These are phyloP conservation scores for Clitopilus hobsonii DNA, from an alignment of 768 basidiomycete genomes.

Conservation along the genomic window DNA sequence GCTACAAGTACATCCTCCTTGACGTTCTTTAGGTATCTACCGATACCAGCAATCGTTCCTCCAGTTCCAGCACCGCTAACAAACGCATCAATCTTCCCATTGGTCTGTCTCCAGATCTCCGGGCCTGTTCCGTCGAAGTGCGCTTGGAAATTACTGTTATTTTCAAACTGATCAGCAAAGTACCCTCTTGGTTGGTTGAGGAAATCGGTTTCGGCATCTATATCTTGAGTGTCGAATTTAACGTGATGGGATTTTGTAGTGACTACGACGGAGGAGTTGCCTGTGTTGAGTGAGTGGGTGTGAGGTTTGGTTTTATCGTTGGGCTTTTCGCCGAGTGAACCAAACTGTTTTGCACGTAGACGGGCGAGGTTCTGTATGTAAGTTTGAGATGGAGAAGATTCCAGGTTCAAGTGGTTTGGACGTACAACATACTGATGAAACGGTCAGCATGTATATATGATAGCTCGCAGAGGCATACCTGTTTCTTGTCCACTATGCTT, in stretches of 20 bases:
- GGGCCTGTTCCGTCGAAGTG: slow-evolving; percentile 90
- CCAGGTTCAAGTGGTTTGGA: slow-evolving; percentile 8
- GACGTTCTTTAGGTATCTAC: slow-evolving; percentile 74
- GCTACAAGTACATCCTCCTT: slow-evolving; percentile 63
- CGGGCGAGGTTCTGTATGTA: slow-evolving; percentile 76
- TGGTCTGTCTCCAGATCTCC: slow-evolving; percentile 92
- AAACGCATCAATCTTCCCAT: slow-evolving; percentile 77
- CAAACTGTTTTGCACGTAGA: slow-evolving; percentile 73
- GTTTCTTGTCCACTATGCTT: slow-evolving; percentile 95
- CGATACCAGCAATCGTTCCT: slow-evolving; percentile 88
- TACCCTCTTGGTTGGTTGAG: slow-evolving; percentile 65
- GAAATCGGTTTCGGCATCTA: slow-evolving; percentile 36
- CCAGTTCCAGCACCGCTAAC: slow-evolving; percentile 95
- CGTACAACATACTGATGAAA: slow-evolving; percentile 59
- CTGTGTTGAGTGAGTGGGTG: slow-evolving; percentile 12
- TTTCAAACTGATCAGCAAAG: slow-evolving; percentile 99
- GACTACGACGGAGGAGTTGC: slow-evolving; percentile 47
- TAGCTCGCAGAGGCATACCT: slow-evolving; percentile 41
- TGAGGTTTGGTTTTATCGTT: neutral
- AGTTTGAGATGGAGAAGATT: neutral
- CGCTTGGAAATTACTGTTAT: slow-evolving; percentile 84
- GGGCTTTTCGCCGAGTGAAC: slow-evolving; percentile 22
- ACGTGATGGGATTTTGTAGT: slow-evolving; percentile 41
- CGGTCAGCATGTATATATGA: neutral
- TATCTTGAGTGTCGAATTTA: slow-evolving; percentile 29